phyloP scores from a whole-genome alignment of 257 asterid genomes.

The Lycium ferocissimum region DNA sequence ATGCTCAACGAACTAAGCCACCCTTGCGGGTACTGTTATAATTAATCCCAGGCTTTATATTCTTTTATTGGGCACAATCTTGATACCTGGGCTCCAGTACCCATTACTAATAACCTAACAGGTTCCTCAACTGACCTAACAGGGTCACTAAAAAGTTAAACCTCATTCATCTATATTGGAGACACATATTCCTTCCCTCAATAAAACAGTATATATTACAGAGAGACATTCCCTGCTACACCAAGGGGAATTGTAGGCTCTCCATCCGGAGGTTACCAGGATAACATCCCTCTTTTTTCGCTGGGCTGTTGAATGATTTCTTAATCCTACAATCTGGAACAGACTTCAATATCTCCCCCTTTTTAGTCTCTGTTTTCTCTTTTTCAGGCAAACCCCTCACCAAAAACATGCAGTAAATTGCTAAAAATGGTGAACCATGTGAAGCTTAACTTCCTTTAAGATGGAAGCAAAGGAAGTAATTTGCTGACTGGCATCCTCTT shows the following conservation, averaged over 20 bases:
- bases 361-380: not conserved
- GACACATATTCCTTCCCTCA: not conserved
- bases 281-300: not conserved
- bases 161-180: not conserved
- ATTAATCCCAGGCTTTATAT: not conserved
- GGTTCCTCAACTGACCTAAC: conserved; percentile 1
- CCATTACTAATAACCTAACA: not conserved
- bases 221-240: not conserved
- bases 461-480: not conserved
- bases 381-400: not conserved
- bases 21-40: not conserved
- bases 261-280: not conserved
- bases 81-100: not conserved
- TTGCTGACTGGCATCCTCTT: not conserved
- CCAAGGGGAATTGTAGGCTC: not conserved
- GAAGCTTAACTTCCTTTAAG: not conserved
- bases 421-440: not conserved
- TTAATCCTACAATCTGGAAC: not conserved
- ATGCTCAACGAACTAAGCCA: no score
- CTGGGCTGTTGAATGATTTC: not conserved
- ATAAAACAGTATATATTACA: not conserved
- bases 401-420: not conserved
- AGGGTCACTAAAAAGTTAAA: not conserved
- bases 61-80: not conserved
- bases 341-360: not conserved